Conservation (phyloP, 2,329 filamentous ascomycete genomes). For the Pezicula neosporulosa region DNA sequence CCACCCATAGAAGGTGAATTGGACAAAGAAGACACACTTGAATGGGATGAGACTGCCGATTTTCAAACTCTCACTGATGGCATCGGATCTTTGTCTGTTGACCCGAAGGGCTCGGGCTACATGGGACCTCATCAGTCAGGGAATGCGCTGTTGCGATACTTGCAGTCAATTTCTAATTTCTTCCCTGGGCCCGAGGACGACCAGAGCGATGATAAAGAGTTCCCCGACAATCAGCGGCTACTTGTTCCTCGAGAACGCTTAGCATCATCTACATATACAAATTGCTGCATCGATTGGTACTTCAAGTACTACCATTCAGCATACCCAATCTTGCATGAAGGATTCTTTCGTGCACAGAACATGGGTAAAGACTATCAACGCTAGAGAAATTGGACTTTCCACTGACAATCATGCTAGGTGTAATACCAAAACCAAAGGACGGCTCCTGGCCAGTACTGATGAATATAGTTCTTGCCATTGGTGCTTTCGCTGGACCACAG, state of each 20-base stretch:
- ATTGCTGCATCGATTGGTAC: slow-evolving; percentile 31
- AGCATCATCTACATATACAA: not conserved
- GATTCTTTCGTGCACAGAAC: slow-evolving; percentile 36
- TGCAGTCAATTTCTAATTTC: not conserved
- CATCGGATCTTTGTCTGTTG: slow-evolving; percentile 31
- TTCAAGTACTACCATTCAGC: slow-evolving; percentile 41
- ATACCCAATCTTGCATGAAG: slow-evolving; percentile 44
- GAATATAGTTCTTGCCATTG: slow-evolving; percentile 33
- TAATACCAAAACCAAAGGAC: slow-evolving; percentile 20
- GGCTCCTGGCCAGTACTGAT: slow-evolving; percentile 31
- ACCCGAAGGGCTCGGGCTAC: slow-evolving; percentile 30
- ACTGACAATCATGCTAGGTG: not conserved
- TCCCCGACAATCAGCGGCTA: not conserved
- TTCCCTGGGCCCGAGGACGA: not conserved
- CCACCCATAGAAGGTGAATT: not conserved
- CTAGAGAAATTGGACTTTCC: too few relatives aligned
- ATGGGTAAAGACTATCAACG: slow-evolving; percentile 24
- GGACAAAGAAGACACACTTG: not conserved
- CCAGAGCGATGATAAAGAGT: not conserved
- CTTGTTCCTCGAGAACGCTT: not conserved
- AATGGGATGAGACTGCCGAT: not conserved
- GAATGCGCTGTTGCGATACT: not conserved
- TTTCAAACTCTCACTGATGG: slow-evolving; percentile 18
- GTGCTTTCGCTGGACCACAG: slow-evolving; percentile 30
- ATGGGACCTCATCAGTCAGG: slow-evolving; percentile 13